phyloP scores from a whole-genome alignment of 1,284 basidiomycete species.

The Singerocomus inundabilis region DNA sequence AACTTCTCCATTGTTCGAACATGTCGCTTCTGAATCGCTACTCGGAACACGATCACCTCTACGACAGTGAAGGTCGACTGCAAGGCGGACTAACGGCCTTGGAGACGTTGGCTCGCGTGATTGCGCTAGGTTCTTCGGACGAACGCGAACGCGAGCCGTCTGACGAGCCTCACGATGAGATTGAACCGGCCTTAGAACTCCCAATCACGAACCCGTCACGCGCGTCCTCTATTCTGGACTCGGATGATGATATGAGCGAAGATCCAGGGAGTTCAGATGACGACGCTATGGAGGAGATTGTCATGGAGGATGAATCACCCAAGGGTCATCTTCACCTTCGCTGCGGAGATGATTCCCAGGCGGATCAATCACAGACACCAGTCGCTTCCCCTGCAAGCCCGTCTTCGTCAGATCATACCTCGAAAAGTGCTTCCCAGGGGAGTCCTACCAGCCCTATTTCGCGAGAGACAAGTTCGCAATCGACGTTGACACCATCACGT shows the following conservation, averaged over 20 bases:
- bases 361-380: conserved; percentile 26
- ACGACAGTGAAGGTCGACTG: conserved; percentile 76
- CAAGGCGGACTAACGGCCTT: conserved; percentile 79
- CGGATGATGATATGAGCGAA: conserved; percentile 74
- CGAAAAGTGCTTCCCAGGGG: conserved; percentile 23
- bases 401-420: conserved; percentile 29
- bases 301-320: conserved; percentile 60
- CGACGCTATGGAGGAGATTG: conserved; percentile 74
- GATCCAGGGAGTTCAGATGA: conserved; percentile 72
- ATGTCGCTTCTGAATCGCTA: conserved; percentile 93
- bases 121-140: conserved; percentile 58
- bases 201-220: conserved; percentile 63
- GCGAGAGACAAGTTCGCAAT: conserved; percentile 38
- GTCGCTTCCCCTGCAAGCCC: conserved; percentile 30
- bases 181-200: conserved; percentile 68
- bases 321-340: conserved; percentile 31
- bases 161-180: conserved; percentile 58
- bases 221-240: conserved; percentile 59
- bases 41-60: conserved; percentile 66
- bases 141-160: conserved; percentile 54
- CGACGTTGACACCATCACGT: conserved; percentile 46
- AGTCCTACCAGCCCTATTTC: conserved; percentile 27
- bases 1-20: conserved; percentile 96
- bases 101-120: conserved; percentile 80
- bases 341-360: conserved; percentile 19